Conservation (phyloP, 2,329 filamentous ascomycete species). For the Colletotrichum simmondsii region DNA sequence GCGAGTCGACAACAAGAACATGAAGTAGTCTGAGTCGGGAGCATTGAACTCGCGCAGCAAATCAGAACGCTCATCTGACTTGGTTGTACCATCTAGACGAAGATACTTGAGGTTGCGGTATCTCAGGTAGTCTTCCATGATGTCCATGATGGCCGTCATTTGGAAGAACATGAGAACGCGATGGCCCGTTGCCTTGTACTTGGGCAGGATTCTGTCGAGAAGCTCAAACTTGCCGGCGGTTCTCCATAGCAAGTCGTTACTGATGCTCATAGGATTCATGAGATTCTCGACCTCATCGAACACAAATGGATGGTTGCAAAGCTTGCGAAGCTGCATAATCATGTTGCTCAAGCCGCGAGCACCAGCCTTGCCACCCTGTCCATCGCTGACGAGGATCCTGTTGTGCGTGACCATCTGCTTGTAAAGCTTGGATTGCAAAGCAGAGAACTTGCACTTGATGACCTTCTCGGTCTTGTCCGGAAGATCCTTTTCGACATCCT, state of each 20-base stretch:
- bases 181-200: constrained; percentile 91
- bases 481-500: constrained; percentile 98
- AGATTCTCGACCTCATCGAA: constrained; percentile 98
- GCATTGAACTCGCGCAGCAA: constrained; percentile 90
- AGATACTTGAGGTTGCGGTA: constrained; percentile 86
- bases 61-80: constrained; percentile 95
- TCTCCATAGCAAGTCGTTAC: constrained; percentile 95
- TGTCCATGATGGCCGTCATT: constrained; percentile 99
- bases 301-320: constrained; percentile 99
- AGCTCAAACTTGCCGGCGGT: constrained; percentile 98
- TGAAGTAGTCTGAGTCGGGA: constrained; percentile 92
- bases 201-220: constrained; percentile 89
- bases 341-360: constrained; percentile 98
- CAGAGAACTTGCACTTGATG: constrained; percentile 98
- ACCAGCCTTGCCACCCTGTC: constrained; percentile 93
- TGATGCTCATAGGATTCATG: constrained; percentile 90
- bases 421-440: constrained; percentile 92
- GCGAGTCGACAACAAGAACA: constrained; percentile 97
- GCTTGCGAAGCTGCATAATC: constrained; percentile 99
- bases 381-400: constrained; percentile 92
- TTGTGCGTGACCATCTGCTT: constrained; percentile 98
- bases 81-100: constrained; percentile 95
- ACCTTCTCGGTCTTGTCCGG: constrained; percentile 99
- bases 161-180: constrained; percentile 99
- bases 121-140: constrained; percentile 98